These are phyloP conservation scores for Rutstroemia sp. DNA, from an alignment of 2,329 filamentous ascomycete species.

Conservation along the genomic window DNA sequence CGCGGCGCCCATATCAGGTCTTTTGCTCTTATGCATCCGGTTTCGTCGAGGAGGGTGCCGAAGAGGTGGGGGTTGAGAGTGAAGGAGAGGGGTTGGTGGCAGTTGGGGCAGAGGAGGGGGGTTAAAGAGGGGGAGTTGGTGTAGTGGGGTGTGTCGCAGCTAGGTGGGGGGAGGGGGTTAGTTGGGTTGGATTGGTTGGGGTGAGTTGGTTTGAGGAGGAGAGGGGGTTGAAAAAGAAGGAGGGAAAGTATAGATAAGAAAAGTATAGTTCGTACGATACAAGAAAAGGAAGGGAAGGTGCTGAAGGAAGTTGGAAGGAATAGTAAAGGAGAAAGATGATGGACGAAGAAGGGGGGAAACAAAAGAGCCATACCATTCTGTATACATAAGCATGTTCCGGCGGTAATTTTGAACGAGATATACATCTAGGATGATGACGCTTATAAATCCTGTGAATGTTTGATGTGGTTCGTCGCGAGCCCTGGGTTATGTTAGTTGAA, in stretches of 20 bases:
- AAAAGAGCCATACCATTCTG: slow-evolving; percentile 32
- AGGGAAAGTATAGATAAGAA: neutral
- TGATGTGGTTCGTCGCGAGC: slow-evolving; percentile 28
- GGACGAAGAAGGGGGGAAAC: neutral
- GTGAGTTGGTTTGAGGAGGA: no score
- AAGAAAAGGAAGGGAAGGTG: neutral
- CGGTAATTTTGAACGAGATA: slow-evolving; percentile 20
- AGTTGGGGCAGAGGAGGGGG: slow-evolving; percentile 33
- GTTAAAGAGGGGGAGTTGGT: slow-evolving; percentile 33
- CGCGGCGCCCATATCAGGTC: slow-evolving; percentile 46
- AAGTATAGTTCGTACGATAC: no score
- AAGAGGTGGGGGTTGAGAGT: slow-evolving; percentile 36
- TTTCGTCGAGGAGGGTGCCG: slow-evolving; percentile 44
- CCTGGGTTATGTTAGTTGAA: slow-evolving; percentile 9
- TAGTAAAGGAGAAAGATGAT: no score
- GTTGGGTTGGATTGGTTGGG: no score
- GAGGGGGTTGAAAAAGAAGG: neutral
- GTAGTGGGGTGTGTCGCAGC: slow-evolving; percentile 47
- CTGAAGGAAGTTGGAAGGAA: neutral
- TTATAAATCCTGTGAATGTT: slow-evolving; percentile 35
- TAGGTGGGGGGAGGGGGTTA: slow-evolving; percentile 16
- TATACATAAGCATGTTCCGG: slow-evolving; percentile 33
- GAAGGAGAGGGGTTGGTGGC: slow-evolving; percentile 26
- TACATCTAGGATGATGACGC: slow-evolving; percentile 25
- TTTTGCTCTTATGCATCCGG: slow-evolving; percentile 40